A percentile compares a stretch with the other conserved stretches of the same genome.
phyloP scores from a whole-genome alignment of 306 rosid genomes.

The Crotalaria pallida region DNA sequence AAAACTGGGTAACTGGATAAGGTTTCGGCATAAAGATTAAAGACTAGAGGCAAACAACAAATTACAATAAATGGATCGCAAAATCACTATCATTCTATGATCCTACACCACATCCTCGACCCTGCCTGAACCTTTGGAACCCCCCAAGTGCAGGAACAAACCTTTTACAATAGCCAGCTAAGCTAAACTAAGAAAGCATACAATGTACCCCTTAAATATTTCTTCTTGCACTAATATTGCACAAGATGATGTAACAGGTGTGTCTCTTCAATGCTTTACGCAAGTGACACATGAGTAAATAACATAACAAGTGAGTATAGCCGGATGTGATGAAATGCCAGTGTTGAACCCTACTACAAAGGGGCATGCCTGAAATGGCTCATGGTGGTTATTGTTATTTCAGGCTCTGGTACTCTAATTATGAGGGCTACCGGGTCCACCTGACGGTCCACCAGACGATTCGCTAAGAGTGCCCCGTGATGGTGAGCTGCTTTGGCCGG shows the following conservation, averaged over 20 bases:
- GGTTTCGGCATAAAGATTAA: not conserved
- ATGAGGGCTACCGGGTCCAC: conserved; percentile 39
- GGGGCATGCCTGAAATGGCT: conserved; percentile 40
- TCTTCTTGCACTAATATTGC: not conserved
- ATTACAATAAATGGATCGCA: not conserved
- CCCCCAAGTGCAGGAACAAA: not conserved
- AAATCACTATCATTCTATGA: conserved; percentile 12
- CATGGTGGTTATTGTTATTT: conserved; percentile 45
- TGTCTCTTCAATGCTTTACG: not conserved
- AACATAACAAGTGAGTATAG: not conserved
- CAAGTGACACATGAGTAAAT: not conserved
- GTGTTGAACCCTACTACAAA: conserved; percentile 25
- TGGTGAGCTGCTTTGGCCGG: conserved; percentile 46
- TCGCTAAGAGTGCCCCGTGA: conserved; percentile 43
- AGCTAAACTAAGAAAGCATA: not conserved
- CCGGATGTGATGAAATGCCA: not conserved
- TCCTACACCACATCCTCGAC: not conserved
- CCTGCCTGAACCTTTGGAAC: not conserved
- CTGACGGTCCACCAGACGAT: conserved; percentile 46
- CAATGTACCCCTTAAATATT: not conserved
- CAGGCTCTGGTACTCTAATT: conserved; percentile 35
- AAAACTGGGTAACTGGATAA: not conserved
- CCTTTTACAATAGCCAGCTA: not conserved
- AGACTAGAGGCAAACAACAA: not conserved
- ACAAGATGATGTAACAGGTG: conserved; percentile 24